Evolutionary conservation across 441 rosid genomes (phyloP).

Genomic region (Cnidoscolus chayamansa): DNA sequence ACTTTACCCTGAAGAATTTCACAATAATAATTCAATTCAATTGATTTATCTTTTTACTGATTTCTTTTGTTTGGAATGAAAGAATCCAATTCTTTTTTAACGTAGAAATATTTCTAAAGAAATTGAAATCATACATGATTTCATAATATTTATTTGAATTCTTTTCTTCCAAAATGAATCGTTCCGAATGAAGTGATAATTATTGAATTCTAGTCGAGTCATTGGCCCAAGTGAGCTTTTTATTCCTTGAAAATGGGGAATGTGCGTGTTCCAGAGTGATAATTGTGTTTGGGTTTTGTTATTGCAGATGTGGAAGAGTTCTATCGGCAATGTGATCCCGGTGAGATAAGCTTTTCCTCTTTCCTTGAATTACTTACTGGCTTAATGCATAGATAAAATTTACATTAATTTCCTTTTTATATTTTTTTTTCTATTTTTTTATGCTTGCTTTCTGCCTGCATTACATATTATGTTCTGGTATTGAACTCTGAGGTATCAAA

Average conservation of each 20-base stretch:
- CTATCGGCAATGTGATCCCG: constrained; percentile 75
- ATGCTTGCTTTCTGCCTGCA: neutral
- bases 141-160: no score
- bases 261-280: neutral
- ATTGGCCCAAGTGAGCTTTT: neutral
- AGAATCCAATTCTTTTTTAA: no score
- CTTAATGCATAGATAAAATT: neutral
- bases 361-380: constrained; percentile 8
- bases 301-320: constrained; percentile 65
- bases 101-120: no score
- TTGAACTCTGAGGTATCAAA: neutral
- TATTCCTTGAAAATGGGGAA: neutral
- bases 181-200: no score
- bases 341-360: constrained; percentile 28
- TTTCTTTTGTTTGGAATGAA: no score
- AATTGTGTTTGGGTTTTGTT: neutral
- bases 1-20: neutral
- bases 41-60: no score
- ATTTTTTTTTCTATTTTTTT: neutral
- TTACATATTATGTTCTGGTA: neutral
- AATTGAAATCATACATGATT: no score
- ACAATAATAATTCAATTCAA: no score
- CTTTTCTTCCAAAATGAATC: no score
- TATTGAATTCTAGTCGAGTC: neutral
- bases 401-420: neutral